phyloP scores from a whole-genome alignment of 1,284 basidiomycete genomes.

The Puccinia hordei region DNA sequence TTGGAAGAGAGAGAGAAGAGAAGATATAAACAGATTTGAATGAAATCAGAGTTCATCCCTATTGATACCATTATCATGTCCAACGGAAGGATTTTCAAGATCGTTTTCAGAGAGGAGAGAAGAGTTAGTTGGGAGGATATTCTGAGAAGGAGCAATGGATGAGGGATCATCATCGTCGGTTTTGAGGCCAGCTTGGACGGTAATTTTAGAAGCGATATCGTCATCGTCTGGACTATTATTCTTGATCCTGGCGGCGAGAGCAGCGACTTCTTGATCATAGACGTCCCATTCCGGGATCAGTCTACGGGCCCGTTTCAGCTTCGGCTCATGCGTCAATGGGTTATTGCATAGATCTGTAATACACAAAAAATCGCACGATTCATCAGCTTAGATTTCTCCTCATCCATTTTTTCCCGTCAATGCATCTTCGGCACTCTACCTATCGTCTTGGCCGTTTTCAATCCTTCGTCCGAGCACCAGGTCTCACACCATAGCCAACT shows the following conservation, averaged over 20 bases:
- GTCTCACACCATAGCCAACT: conserved; percentile 84
- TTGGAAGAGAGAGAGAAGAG: not conserved
- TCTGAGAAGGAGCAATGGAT: not conserved
- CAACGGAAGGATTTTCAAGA: too few species aligned
- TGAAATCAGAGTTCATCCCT: too few species aligned
- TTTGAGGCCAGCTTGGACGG: conserved; percentile 21
- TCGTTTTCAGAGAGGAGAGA: not conserved
- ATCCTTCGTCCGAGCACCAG: conserved; percentile 75
- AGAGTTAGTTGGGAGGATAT: not conserved
- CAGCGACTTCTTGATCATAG: conserved; percentile 68
- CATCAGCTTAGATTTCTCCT: conserved; percentile 34
- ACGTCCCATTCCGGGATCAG: conserved; percentile 96
- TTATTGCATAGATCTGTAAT: conserved; percentile 59
- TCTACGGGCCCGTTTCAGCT: conserved; percentile 78
- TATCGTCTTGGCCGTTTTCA: conserved; percentile 83
- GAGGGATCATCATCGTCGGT: conserved; percentile 17
- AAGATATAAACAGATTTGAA: not conserved
- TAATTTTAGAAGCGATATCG: not conserved
- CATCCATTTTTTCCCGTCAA: not conserved
- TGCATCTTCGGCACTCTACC: conserved; percentile 63
- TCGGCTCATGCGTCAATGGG: conserved; percentile 71
- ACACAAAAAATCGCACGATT: not conserved
- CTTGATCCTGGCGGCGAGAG: conserved; percentile 57
- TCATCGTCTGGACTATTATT: conserved; percentile 2
- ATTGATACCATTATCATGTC: too few species aligned